Evolutionary conservation across 2,329 filamentous ascomycete species (phyloP), one percentile per base, ranked within the genome.

Genomic region (Didymella arachidicola): DNA sequence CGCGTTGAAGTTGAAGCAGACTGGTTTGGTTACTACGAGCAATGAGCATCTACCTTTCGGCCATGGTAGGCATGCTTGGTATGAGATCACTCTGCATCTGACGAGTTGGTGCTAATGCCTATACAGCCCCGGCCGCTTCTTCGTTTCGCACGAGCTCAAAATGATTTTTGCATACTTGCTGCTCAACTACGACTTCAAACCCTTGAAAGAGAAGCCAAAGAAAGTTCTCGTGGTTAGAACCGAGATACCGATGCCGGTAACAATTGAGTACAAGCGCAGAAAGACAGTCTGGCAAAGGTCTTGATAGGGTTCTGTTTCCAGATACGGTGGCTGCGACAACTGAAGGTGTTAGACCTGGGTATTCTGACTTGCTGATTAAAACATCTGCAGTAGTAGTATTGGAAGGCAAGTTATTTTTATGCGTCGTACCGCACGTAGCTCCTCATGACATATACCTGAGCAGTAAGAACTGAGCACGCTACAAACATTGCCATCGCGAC

Each of bases 11-110:
- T 12, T 71, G 48, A 80, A 79, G 42, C 79, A 81, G 69, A 63
- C 81, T 16, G 80, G 83, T 3, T 80, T 87, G 77, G 82, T 86
- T 12, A 83, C 83, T 5, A 86, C 84, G 2, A 82, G 80, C 34
- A 76, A 81, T 36, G 69, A 74, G 7, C 82, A 84, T 63, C 68
- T 87, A 19, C 77, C 82, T 0, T 88, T 87, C 70, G 84, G 86
- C 0, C 83, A 86, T 59, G 86, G 86, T 7, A 77, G 81, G 60
- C 84, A 87, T 67, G 83, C 60, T 19, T 68, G 65, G 64, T 45
- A 5, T 7, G 43, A 2, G 18, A 14, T 12, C 14, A 14, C 25
- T 19, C 2, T 19, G 0, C 26, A 30, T n/a, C 19, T 30, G n/a
- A 11, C 4, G 7, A 8, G 12, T 1, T 7, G 5, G 16, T 19